Conservation (phyloP, 163 green algal species). For the Scenedesmus sp. region DNA sequence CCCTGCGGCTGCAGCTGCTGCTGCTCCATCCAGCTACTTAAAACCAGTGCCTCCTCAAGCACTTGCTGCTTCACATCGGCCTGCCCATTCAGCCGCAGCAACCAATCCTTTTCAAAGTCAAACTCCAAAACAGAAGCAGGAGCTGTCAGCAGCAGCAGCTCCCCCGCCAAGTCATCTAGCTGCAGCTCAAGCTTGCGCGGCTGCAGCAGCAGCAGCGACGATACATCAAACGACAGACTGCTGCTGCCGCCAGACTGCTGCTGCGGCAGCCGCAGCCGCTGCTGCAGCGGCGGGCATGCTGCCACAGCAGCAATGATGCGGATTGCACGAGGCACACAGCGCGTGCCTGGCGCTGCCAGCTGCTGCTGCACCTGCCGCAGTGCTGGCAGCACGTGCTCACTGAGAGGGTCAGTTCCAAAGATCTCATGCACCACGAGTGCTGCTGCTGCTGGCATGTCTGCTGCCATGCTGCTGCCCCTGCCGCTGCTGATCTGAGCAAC, state of each 20-base stretch:
- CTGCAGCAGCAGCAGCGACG: constrained; percentile 47
- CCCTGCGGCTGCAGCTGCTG: constrained; percentile 15
- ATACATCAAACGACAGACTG: constrained; percentile 25
- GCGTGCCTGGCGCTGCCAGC: neutral
- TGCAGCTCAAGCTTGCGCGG: constrained; percentile 60
- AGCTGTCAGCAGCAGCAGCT: constrained; percentile 49
- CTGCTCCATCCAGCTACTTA: constrained; percentile 22
- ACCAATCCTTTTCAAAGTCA: constrained; percentile 36
- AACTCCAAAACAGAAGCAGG: constrained; percentile 35
- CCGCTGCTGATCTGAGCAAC: neutral
- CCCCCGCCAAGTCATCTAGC: constrained; percentile 21
- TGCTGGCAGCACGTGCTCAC: constrained; percentile 59
- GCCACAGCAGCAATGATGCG: constrained; percentile 54
- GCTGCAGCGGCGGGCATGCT: constrained; percentile 23
- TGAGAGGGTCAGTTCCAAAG: constrained; percentile 62
- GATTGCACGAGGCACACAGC: constrained; percentile 49
- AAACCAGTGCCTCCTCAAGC: constrained; percentile 1
- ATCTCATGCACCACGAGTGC: constrained; percentile 63
- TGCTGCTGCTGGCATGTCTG: constrained; percentile 26
- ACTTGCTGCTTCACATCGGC: neutral
- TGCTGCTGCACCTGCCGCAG: constrained; percentile 58
- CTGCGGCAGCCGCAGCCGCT: neutral
- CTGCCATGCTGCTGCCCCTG: neutral
- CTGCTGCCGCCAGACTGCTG: neutral
- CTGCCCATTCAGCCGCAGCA: constrained; percentile 40